A percentile compares a stretch with the other conserved stretches of the same genome.
phyloP scores from a whole-genome alignment of 1,284 basidiomycete species.

The Hortiboletus rubellus region DNA sequence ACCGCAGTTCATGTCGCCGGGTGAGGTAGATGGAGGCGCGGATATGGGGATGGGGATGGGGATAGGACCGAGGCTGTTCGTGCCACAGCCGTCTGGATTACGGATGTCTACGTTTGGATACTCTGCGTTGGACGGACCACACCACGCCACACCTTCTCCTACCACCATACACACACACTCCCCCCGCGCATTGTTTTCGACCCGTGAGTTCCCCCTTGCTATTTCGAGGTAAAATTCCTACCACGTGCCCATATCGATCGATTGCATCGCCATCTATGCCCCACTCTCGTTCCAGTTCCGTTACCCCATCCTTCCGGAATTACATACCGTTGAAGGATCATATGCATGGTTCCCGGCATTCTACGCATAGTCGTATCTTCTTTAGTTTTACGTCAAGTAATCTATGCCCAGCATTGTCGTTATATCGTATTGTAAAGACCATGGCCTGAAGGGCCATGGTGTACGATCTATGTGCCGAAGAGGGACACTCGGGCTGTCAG shows the following conservation, averaged over 20 bases:
- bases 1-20: constrained; percentile 27
- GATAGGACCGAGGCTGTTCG: constrained; percentile 19
- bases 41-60: background rate
- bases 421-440: background rate
- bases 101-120: constrained; percentile 28
- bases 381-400: background rate
- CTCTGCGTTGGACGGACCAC: background rate
- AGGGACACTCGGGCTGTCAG: no score
- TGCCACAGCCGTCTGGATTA: constrained; percentile 29
- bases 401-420: background rate
- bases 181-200: background rate
- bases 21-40: constrained; percentile 19
- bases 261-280: constrained; percentile 8
- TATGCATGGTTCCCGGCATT: background rate
- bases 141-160: background rate
- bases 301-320: background rate
- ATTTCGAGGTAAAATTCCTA: background rate
- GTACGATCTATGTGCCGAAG: no score
- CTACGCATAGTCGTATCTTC: background rate
- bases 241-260: background rate
- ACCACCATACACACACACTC: background rate
- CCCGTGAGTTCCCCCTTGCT: background rate
- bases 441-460: no score
- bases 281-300: background rate
- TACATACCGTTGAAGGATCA: background rate